Conservation (phyloP, 768 basidiomycete genomes). For the Suillus cothurnatus region DNA sequence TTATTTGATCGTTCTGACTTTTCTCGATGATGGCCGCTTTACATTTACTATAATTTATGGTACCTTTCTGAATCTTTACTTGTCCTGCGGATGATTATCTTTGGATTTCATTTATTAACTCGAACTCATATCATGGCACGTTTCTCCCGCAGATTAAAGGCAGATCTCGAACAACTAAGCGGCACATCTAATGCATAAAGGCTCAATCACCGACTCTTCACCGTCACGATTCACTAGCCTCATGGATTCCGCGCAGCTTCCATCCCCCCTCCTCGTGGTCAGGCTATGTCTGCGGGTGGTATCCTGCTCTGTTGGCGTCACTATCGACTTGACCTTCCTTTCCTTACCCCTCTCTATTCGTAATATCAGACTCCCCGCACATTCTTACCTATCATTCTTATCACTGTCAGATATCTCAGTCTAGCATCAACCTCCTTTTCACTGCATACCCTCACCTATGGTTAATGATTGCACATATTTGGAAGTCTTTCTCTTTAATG, state of each 20-base stretch:
- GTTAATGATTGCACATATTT: slow-evolving; percentile 24
- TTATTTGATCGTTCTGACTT: slow-evolving; percentile 37
- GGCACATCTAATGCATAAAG: slow-evolving; percentile 29
- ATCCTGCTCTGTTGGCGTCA: neutral
- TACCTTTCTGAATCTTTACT: slow-evolving; percentile 18
- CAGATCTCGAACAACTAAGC: slow-evolving; percentile 58
- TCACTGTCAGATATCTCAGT: slow-evolving; percentile 25
- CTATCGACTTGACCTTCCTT: neutral
- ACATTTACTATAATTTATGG: slow-evolving; percentile 20
- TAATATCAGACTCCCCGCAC: neutral
- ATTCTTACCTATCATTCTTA: slow-evolving; percentile 16
- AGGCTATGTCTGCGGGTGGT: slow-evolving; percentile 20
- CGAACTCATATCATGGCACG: slow-evolving; percentile 20
- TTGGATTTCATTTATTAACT: slow-evolving; percentile 43
- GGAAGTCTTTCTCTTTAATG: slow-evolving; percentile 20
- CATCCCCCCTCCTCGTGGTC: slow-evolving; percentile 28
- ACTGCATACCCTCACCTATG: slow-evolving; percentile 29
- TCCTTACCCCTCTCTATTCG: neutral
- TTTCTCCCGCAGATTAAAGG: slow-evolving; percentile 59
- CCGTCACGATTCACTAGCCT: slow-evolving; percentile 27
- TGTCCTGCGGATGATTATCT: slow-evolving; percentile 14
- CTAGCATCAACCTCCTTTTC: slow-evolving; percentile 10
- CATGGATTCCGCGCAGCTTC: slow-evolving; percentile 37
- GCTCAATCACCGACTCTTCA: slow-evolving; percentile 6
- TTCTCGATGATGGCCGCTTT: slow-evolving; percentile 13